Base-by-base conservation (phyloP, 768 basidiomycete species). In the Auricularia heimuer region DNA sequence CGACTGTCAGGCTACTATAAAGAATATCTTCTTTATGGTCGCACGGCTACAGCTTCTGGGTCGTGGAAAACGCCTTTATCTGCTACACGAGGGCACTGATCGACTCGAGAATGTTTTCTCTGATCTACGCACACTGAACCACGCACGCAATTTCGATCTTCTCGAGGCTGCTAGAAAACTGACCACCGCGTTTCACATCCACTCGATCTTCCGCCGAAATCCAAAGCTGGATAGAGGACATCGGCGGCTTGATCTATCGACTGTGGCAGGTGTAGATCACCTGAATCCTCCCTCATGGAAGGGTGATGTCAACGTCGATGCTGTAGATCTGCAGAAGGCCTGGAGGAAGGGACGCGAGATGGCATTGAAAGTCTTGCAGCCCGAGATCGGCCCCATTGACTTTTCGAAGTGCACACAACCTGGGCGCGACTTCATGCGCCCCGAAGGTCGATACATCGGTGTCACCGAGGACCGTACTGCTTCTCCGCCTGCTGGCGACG, bases 261-360 rank as follows among this genome's bases (percentile, higher is more conserved):
- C 12, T 6, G 12, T 14, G 16, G n/a, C n/a, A 3, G 47, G 47
- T 16, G n/a, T 51, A 3, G 77, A 79, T 66, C 77, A 79, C 54
- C 70, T 78, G 47, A 73, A 73, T 29, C 77, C 77, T 2, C 67
- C 67, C n/a, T 75, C 73, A 6, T 78, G 76, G 76, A 45, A 63
- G 12, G 77, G 77, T 0, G 71, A 78, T 62, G 68, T 74, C 4
- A 60, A 64, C 1, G 70, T 79, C 10, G 62, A 39, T 4, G 45
- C 68, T 37, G 68, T 75, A n/a, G 69, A 51, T 21, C 14, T 51
- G 12, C 47, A 51, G 4, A 3, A 4, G 3, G 47, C 18, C 47
- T 51, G 47, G 47, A 51, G 47, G 6, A 51, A 21, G 47, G 6
- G 18, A 21, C 47, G n/a, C 16, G 47, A 4, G 3, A 3, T 51